phyloP scores from a whole-genome alignment of 2,329 filamentous ascomycete genomes.

The Colletotrichum tabaci region DNA sequence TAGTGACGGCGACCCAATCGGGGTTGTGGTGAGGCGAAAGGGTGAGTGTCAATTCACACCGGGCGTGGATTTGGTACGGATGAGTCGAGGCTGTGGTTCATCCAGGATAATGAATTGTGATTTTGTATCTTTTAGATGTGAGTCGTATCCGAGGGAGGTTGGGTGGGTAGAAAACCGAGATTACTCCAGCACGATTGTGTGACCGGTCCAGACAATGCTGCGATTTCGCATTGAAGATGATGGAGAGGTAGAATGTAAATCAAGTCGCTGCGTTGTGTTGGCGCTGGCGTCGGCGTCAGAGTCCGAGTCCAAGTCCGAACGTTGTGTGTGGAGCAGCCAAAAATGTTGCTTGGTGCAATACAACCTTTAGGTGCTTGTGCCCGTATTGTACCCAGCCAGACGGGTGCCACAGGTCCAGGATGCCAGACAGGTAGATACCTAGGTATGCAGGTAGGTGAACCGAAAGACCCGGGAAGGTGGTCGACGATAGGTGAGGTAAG shows the following conservation, averaged over 20 bases:
- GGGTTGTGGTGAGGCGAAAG: background rate
- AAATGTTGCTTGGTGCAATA: conserved; percentile 17
- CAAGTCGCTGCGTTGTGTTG: background rate
- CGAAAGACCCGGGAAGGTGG: background rate
- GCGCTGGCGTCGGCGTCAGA: background rate
- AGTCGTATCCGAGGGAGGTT: conserved; percentile 1
- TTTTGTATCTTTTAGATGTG: background rate
- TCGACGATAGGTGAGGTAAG: background rate
- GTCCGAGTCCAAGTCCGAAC: background rate
- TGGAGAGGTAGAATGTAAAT: background rate
- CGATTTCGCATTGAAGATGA: conserved; percentile 33
- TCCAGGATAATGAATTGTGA: conserved; percentile 2
- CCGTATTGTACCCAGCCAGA: background rate
- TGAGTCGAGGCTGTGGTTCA: conserved; percentile 11
- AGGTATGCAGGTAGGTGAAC: too few species aligned
- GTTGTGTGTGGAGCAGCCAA: conserved; percentile 3
- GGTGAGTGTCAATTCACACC: background rate
- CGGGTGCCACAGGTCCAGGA: background rate
- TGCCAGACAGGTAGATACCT: background rate
- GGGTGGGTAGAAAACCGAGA: conserved; percentile 4
- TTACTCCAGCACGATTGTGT: conserved; percentile 12
- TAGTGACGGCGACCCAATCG: conserved; percentile 11
- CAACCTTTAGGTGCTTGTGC: conserved; percentile 11
- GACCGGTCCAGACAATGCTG: conserved; percentile 10
- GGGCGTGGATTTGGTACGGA: background rate